Evolutionary conservation across 179 eudicot species (phyloP).

Genomic region (Silene coronaria): DNA sequence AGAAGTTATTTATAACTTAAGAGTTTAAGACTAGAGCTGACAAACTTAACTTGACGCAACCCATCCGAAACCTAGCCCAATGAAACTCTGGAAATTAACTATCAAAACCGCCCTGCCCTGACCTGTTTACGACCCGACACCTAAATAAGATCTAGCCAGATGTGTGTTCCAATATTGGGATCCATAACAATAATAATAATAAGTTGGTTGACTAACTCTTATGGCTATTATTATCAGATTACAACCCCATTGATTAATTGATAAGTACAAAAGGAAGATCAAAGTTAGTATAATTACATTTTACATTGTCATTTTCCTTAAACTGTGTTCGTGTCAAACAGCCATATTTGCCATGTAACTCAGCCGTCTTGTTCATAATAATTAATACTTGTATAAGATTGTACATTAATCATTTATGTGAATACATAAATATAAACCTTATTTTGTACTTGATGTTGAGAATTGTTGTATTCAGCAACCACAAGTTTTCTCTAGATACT

Average conservation of each 20-base stretch:
- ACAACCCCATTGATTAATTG: conserved; percentile 1
- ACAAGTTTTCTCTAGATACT: conserved; percentile 5
- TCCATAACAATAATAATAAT: not conserved
- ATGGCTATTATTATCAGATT: conserved; percentile 10
- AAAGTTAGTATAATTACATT: conserved; percentile 1
- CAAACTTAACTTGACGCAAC: too few relatives aligned
- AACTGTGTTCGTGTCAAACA: conserved; percentile 17
- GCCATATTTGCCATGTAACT: conserved; percentile 11
- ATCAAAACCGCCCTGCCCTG: too few relatives aligned
- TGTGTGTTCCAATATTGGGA: not conserved
- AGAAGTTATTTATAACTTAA: too few relatives aligned
- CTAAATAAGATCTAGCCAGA: too few relatives aligned
- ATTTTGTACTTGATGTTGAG: conserved; percentile 14
- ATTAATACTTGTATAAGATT: not conserved
- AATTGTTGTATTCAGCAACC: not conserved
- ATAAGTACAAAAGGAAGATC: conserved; percentile 5
- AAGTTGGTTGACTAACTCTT: not conserved
- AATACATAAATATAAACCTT: not conserved
- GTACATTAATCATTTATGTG: not conserved
- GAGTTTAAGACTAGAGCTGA: too few relatives aligned
- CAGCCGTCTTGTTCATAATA: not conserved
- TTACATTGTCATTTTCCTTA: not conserved
- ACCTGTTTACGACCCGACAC: too few relatives aligned
- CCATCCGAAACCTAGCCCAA: too few relatives aligned
- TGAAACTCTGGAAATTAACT: too few relatives aligned